Conservation (phyloP, 495 filamentous ascomycete genomes). For the Trichoderma parareesei region DNA sequence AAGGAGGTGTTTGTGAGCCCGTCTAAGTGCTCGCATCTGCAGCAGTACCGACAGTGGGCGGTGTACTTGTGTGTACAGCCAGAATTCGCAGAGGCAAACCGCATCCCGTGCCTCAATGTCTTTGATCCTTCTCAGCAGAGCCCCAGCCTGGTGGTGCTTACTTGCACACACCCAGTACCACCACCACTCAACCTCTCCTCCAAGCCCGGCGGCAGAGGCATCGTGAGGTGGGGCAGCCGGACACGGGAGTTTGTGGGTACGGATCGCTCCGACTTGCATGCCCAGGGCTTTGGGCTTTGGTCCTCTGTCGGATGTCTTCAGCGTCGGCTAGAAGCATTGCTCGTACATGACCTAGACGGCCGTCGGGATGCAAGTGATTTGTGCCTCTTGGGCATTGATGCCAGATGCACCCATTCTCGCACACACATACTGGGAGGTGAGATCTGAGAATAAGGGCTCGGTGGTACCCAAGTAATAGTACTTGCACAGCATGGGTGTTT, state of each 20-base stretch:
- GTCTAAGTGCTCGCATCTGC: too few relatives aligned
- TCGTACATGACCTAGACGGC: not conserved
- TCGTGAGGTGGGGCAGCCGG: slow-evolving; percentile 9
- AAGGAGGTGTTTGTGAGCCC: too few relatives aligned
- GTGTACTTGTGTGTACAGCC: too few relatives aligned
- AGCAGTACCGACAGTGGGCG: too few relatives aligned
- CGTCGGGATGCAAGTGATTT: not conserved
- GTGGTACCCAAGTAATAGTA: not conserved
- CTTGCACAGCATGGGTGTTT: not conserved
- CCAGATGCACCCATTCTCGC: not conserved
- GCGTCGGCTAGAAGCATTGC: not conserved
- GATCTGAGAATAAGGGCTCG: not conserved
- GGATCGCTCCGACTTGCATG: slow-evolving; percentile 10
- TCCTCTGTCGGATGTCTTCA: slow-evolving; percentile 4
- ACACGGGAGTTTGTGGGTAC: slow-evolving; percentile 9
- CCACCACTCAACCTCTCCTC: not conserved
- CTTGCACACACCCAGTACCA: not conserved
- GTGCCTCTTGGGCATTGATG: not conserved
- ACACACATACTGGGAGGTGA: not conserved
- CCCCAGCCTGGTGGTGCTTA: not conserved
- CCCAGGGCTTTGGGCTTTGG: not conserved
- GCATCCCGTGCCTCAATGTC: not conserved
- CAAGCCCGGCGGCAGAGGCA: not conserved
- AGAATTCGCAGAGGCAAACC: too few relatives aligned
- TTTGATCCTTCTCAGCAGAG: not conserved